Evolutionary conservation across 257 asterid genomes (phyloP).

Genomic region (Ilex aquifolium): DNA sequence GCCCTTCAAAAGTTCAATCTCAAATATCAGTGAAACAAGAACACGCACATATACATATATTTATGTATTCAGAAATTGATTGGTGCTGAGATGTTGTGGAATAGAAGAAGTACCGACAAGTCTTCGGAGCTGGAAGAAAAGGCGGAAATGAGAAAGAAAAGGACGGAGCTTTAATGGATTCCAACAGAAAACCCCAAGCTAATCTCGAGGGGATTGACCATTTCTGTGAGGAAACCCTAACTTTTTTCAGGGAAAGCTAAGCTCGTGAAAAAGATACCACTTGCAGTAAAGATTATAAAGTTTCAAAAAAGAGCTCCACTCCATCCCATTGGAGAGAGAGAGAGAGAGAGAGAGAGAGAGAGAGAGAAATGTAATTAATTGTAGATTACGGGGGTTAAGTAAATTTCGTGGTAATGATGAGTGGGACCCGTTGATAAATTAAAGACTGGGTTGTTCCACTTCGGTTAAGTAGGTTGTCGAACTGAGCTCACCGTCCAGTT

Average conservation of each 20-base stretch:
- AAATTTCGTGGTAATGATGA: not conserved
- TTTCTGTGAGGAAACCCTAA: not conserved
- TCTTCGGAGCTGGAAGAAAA: not conserved
- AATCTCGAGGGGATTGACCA: not conserved
- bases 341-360: not conserved
- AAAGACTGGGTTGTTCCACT: not conserved
- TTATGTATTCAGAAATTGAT: not conserved
- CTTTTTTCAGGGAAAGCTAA: not conserved
- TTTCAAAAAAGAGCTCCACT: not conserved
- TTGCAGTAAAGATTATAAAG: not conserved
- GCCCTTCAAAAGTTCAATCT: not conserved
- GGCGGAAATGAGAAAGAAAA: not conserved
- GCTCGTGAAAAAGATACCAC: not conserved
- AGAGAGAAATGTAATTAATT: not conserved
- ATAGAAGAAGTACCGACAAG: not conserved
- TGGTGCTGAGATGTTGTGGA: not conserved
- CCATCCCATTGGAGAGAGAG: not conserved
- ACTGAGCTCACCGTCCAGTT: not conserved
- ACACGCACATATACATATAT: not conserved
- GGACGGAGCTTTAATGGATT: too few species aligned
- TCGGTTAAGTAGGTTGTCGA: not conserved
- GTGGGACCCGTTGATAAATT: not conserved
- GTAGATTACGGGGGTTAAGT: not conserved
- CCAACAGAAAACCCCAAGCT: not conserved
- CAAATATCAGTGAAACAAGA: not conserved